phyloP scores from a whole-genome alignment of 1,139 yeast species.

The Kluyveromyces marxianus region DNA sequence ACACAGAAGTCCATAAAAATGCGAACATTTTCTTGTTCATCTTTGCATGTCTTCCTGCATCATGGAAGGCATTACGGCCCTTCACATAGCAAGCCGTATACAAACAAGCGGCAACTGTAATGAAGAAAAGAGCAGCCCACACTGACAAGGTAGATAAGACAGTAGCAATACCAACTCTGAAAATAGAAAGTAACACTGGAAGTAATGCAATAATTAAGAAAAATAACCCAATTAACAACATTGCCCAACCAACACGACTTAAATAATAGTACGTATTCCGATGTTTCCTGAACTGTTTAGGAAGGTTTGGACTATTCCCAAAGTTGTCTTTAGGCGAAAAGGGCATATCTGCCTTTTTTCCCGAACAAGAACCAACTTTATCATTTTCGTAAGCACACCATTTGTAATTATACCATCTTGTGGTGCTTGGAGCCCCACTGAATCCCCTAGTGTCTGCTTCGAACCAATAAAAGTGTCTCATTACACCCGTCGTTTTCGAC shows the following conservation, averaged over 20 bases:
- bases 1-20: constrained; percentile 56
- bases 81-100: constrained; percentile 58
- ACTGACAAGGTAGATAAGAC: constrained; percentile 12
- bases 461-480: constrained; percentile 60
- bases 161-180: constrained; percentile 9
- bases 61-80: constrained; percentile 50
- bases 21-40: constrained; percentile 57
- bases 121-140: constrained; percentile 46
- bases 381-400: constrained; percentile 45
- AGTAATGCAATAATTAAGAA: constrained; percentile 47
- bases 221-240: constrained; percentile 51
- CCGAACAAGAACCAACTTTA: constrained; percentile 19
- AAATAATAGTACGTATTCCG: constrained; percentile 52
- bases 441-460: constrained; percentile 59
- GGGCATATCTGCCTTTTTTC: constrained; percentile 43
- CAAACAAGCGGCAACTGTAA: constrained; percentile 50
- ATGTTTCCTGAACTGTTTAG: constrained; percentile 40
- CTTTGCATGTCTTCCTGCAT: constrained; percentile 39
- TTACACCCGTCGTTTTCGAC: constrained; percentile 38
- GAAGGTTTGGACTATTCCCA: constrained; percentile 43
- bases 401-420: constrained; percentile 71
- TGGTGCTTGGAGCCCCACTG: constrained; percentile 38
- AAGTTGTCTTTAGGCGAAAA: constrained; percentile 69
- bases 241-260: constrained; percentile 63
- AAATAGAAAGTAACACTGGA: constrained; percentile 30